Base-by-base conservation (phyloP, 805 yeast genomes). In the Hanseniaspora valbyensis region DNA sequence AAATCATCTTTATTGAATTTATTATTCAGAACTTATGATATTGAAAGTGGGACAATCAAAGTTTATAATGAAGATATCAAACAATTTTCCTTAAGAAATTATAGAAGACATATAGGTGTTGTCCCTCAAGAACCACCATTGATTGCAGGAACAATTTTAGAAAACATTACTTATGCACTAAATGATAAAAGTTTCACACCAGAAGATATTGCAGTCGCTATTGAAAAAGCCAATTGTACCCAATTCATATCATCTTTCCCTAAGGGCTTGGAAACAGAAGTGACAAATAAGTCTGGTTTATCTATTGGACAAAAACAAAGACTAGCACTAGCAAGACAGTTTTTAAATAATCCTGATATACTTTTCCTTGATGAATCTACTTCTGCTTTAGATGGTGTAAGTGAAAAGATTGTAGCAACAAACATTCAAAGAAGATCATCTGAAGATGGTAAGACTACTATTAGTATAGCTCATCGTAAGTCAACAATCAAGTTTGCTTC, bases 261-360 rank as follows among this genome's bases (percentile, higher is more conserved):
- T 0, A 78, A 81, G 34, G 86, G 87, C 1, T 66, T 87, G 32
- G 81, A 87, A 44, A 90, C 97, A 0, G 69, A 74, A 18, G 85
- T 89, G 18, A 96, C 96, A 0, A 79, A 95, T 0, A 76, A 90
- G 50, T 75, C 94, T 0, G 95, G 87, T 60, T 70, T 90, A 50
- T 83, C 95, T 54, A 97, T 96, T 19, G 97, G 97, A 14, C 97
- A 90, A 64, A 85, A 84, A 67, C 97, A 90, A 64, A 70, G 97
- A 57, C 80, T 90, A 40, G 95, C 96, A 7, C 71, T 90, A 52
- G 96, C 96, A 1, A 73, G 97, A 54, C 86, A 96, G 0, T 71
- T 90, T 48, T 72, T 90, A 46, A 71, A 84, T 48, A 73, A 80
- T 41, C 96, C 97, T 2, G 73, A 81, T 6, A 73, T 90, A n/a